Base-by-base conservation (phyloP, 495 filamentous ascomycete genomes). In the Hypoxylon subgilvum region DNA sequence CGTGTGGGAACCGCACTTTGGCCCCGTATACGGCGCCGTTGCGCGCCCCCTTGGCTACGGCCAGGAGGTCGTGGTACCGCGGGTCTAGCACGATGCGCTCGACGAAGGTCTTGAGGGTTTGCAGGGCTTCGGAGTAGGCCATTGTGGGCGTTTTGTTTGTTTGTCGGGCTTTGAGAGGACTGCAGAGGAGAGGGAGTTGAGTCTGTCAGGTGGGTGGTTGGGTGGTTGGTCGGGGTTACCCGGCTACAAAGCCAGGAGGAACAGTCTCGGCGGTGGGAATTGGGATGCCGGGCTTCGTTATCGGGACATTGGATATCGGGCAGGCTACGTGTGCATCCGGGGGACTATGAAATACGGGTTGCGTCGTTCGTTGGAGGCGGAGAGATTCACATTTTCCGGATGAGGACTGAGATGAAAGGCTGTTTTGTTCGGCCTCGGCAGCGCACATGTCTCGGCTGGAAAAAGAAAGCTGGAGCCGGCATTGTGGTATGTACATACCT, bases 1-100 rank as follows among this genome's bases (percentile, higher is more conserved):
- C 94, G 77, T 98, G 94, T 65, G 94, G 94, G 79, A 97, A 97
- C 60, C 94, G 92, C 72, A 99, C 90, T 84, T 97, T 99, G 63
- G 92, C 86, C 21, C 94, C 94, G 76, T 97, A 99, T 53, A 97
- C 90, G 58, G 91, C 85, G 72, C 94, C 94, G 87, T 97, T 99
- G 72, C 94, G 92, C 41, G 92, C 85, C 57, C 82, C 90, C 78
- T 99, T 99, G 66, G 93, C 53, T 61, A 99, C 78, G 19, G 88
- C 80, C 21, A 99, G 83, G 45, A 91, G 66, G 63, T 91, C 90
- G 51, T 90, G 88, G 72, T 96, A 87, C 56, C 84, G 76, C 2
- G 93, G 91, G 71, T 97, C 84, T 30, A 93, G 86, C 52, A 96
- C 74, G 40, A 93, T 77, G 46, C 79, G 76, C 71, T 95, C 87